Conservation (phyloP, 2,329 filamentous ascomycete species). For the Botrytis tulipae region DNA sequence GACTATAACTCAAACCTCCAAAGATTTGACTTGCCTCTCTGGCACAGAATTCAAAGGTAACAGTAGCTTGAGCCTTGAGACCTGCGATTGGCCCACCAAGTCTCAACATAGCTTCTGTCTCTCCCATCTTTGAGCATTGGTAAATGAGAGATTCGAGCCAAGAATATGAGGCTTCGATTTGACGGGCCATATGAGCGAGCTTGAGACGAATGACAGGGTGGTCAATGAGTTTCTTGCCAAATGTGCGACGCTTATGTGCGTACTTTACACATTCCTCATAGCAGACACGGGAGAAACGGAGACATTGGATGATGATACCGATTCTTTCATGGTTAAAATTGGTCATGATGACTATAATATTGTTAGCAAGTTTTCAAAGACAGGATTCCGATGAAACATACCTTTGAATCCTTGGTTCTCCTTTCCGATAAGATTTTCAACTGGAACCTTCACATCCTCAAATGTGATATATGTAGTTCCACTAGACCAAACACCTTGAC, state of each 20-base stretch:
- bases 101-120: constrained; percentile 93
- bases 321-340: constrained; percentile 99
- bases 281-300: constrained; percentile 94
- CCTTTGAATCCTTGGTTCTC: constrained; percentile 95
- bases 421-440: constrained; percentile 98
- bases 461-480: constrained; percentile 98
- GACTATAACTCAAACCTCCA: constrained; percentile 85
- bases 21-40: constrained; percentile 97
- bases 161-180: constrained; percentile 94
- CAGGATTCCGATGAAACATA: constrained; percentile 37
- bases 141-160: constrained; percentile 96
- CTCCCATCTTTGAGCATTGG: constrained; percentile 89
- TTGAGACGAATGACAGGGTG: constrained; percentile 98
- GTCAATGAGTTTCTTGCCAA: constrained; percentile 93
- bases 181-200: constrained; percentile 95
- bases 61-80: constrained; percentile 89
- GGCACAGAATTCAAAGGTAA: constrained; percentile 97
- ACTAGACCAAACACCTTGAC: constrained; percentile 93
- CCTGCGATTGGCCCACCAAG: constrained; percentile 91
- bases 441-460: constrained; percentile 97
- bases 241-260: constrained; percentile 93
- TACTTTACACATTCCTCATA: constrained; percentile 97
- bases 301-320: constrained; percentile 95
- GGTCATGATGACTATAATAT: constrained; percentile 80
- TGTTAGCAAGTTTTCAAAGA: constrained; percentile 20